Conservation (phyloP, 2,329 filamentous ascomycete genomes). For the Trichocomaceae sp. region DNA sequence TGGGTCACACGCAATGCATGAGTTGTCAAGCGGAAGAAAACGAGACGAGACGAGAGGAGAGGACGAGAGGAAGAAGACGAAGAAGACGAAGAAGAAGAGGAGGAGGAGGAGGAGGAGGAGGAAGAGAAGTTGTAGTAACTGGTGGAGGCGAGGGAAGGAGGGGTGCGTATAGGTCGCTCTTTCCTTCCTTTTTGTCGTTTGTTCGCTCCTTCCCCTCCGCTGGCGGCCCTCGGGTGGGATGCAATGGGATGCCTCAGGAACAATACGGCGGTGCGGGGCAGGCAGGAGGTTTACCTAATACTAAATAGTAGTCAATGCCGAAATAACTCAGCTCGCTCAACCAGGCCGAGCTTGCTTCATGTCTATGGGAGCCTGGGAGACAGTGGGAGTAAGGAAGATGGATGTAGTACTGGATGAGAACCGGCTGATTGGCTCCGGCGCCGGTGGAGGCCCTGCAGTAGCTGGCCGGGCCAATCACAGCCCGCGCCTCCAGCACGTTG, state of each 20-base stretch:
- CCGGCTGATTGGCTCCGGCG: neutral
- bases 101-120: no score
- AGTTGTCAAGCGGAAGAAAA: neutral
- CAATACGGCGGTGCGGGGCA: neutral
- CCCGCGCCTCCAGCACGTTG: slow-evolving; percentile 10
- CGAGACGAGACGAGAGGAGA: no score
- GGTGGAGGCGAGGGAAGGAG: neutral
- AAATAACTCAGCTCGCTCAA: neutral
- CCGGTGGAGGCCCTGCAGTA: slow-evolving; percentile 5
- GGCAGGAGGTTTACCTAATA: no score
- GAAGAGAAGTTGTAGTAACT: neutral
- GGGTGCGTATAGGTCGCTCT: neutral
- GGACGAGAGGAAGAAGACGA: no score
- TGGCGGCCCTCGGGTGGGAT: neutral
- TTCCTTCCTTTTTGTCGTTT: neutral
- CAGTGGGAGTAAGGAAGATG: no score
- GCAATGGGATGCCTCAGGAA: neutral
- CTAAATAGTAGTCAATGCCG: no score
- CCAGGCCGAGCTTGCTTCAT: neutral
- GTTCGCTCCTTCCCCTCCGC: neutral
- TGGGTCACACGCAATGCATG: slow-evolving; percentile 1
- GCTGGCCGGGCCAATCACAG: slow-evolving; percentile 10
- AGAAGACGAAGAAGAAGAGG: no score
- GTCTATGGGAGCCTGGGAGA: no score
- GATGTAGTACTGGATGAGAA: no score